Conservation (phyloP, 1,139 yeast genomes). For the Hanseniaspora sp. region DNA sequence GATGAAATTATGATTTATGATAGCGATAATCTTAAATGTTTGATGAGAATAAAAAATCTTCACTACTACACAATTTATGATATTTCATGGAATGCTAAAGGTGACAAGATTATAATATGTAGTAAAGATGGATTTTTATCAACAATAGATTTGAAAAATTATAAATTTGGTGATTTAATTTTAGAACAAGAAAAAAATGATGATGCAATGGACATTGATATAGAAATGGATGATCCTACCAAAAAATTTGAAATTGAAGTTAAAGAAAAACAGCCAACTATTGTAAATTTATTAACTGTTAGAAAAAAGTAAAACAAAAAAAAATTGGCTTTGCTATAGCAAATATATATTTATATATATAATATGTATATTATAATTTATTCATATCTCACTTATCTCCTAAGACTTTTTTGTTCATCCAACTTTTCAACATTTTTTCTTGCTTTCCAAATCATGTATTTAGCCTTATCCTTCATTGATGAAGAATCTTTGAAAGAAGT, state of each 20-base stretch:
- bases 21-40: conserved; percentile 55
- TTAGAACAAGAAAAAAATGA: conserved; percentile 16
- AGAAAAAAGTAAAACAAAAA: conserved; percentile 8
- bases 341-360: background rate
- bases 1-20: conserved; percentile 78
- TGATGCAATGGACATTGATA: conserved; percentile 17
- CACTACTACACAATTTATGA: conserved; percentile 88
- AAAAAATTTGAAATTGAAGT: conserved; percentile 12
- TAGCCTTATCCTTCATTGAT: conserved; percentile 27
- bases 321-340: no score
- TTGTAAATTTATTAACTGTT: conserved; percentile 9
- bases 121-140: conserved; percentile 86
- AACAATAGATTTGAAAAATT: conserved; percentile 48
- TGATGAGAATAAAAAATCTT: conserved; percentile 64
- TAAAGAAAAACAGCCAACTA: conserved; percentile 12
- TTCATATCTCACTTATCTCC: background rate
- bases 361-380: background rate
- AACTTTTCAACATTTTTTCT: conserved; percentile 19
- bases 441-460: conserved; percentile 28
- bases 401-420: conserved; percentile 1
- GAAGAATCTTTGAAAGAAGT: conserved; percentile 19
- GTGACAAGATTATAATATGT: conserved; percentile 58
- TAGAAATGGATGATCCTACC: background rate
- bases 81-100: conserved; percentile 71
- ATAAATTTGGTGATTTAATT: conserved; percentile 40